A percentile compares a stretch with the other conserved stretches of the same genome.
Conservation (phyloP, 352 stramenopile genomes). For the Peronospora destructor region DNA sequence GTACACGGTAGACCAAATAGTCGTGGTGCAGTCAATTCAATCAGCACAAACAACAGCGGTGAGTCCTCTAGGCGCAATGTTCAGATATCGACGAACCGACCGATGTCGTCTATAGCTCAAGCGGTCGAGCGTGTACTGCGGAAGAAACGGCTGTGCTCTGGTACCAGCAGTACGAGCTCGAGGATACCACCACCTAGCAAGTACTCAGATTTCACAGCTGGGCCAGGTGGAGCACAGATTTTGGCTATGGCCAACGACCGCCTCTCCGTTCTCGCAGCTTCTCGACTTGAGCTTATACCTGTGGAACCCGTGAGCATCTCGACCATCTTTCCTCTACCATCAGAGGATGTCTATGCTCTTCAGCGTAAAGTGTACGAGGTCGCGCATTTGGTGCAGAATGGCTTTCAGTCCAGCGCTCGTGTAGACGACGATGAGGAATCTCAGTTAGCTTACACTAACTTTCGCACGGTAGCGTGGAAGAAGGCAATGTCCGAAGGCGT, state of each 20-base stretch:
- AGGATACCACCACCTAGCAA: slow-evolving; percentile 28
- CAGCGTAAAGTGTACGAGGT: slow-evolving; percentile 74
- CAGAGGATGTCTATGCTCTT: slow-evolving; percentile 60
- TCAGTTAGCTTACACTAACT: slow-evolving; percentile 68
- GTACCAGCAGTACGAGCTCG: slow-evolving; percentile 24
- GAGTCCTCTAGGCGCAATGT: slow-evolving; percentile 31
- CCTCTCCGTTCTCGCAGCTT: slow-evolving; percentile 26
- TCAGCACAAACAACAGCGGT: slow-evolving; percentile 27
- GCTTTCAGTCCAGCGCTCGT: slow-evolving; percentile 55
- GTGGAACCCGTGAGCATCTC: slow-evolving; percentile 62
- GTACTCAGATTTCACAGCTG: slow-evolving; percentile 32
- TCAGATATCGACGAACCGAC: slow-evolving; percentile 20
- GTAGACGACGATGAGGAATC: slow-evolving; percentile 58
- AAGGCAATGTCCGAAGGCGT: slow-evolving; percentile 50
- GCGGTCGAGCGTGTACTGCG: slow-evolving; percentile 30
- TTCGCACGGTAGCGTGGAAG: slow-evolving; percentile 50
- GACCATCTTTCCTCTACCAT: slow-evolving; percentile 69
- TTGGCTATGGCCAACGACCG: slow-evolving; percentile 27
- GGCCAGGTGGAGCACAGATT: slow-evolving; percentile 15
- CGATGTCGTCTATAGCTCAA: slow-evolving; percentile 31
- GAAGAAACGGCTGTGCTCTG: slow-evolving; percentile 29
- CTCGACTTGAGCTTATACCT: slow-evolving; percentile 38
- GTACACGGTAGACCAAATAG: slow-evolving; percentile 26
- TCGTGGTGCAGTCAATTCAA: slow-evolving; percentile 25
- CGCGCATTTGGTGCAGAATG: slow-evolving; percentile 58